Conservation (phyloP, 2,329 filamentous ascomycete species). For the Thielaviopsis euricoi region DNA sequence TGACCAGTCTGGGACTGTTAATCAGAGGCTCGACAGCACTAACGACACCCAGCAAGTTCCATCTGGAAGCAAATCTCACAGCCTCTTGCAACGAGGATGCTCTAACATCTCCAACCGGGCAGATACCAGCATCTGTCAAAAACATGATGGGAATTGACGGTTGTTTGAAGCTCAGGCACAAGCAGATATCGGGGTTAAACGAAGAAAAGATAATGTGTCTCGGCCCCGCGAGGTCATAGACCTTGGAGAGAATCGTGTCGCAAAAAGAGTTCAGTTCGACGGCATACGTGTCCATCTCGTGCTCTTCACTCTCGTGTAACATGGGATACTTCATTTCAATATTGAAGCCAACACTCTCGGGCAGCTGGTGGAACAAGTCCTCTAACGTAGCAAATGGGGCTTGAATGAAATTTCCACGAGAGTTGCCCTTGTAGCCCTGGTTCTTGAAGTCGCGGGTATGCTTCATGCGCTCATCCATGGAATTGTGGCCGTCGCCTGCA, state of each 20-base stretch:
- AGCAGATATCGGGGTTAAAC: slow-evolving; percentile 93
- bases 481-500: slow-evolving; percentile 23
- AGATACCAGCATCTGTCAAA: slow-evolving; percentile 75
- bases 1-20: slow-evolving; percentile 73
- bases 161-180: slow-evolving; percentile 91
- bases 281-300: slow-evolving; percentile 92
- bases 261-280: slow-evolving; percentile 95
- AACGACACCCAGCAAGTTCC: slow-evolving; percentile 89
- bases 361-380: slow-evolving; percentile 76
- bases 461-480: slow-evolving; percentile 74
- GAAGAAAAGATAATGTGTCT: slow-evolving; percentile 95
- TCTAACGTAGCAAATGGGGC: slow-evolving; percentile 90
- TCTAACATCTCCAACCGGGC: slow-evolving; percentile 68
- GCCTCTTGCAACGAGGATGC: slow-evolving; percentile 89
- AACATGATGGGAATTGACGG: slow-evolving; percentile 92
- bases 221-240: slow-evolving; percentile 67
- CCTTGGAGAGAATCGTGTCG: slow-evolving; percentile 77
- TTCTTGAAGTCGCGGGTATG: slow-evolving; percentile 89
- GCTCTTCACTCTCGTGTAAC: slow-evolving; percentile 85
- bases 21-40: slow-evolving; percentile 77
- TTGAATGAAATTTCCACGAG: slow-evolving; percentile 85
- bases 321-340: slow-evolving; percentile 99
- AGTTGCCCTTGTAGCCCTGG: slow-evolving; percentile 93
- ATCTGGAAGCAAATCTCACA: slow-evolving; percentile 81
- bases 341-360: slow-evolving; percentile 79